These are phyloP conservation scores for Wickerhamomyces bisporus DNA, from an alignment of 805 yeast species.

Conservation along the genomic window DNA sequence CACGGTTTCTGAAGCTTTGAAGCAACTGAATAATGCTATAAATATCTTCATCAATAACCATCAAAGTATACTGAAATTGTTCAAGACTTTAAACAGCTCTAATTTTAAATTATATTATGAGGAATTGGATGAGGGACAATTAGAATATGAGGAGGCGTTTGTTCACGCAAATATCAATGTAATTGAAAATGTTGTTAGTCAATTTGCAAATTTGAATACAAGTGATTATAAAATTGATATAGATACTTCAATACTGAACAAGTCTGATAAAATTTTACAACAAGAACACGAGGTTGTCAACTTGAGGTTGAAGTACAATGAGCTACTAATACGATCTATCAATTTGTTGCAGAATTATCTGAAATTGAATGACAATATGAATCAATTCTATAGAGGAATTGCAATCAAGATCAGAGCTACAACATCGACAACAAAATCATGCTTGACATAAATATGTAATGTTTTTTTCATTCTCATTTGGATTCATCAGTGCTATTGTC, in stretches of 20 bases:
- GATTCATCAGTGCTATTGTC: too few species aligned
- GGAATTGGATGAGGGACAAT: not conserved
- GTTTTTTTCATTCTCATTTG: too few species aligned
- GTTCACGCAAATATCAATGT: not conserved
- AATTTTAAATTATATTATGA: not conserved
- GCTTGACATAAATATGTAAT: too few species aligned
- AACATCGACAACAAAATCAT: not conserved
- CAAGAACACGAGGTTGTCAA: slow-evolving; percentile 3
- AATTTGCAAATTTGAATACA: not conserved
- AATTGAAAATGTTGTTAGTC: not conserved
- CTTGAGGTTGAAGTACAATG: slow-evolving; percentile 18
- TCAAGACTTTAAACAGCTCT: slow-evolving; percentile 1
- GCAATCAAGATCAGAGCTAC: not conserved
- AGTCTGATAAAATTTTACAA: not conserved
- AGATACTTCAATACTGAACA: not conserved
- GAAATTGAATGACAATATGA: slow-evolving; percentile 16
- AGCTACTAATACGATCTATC: slow-evolving; percentile 17
- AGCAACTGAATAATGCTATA: slow-evolving; percentile 1
- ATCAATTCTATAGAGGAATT: slow-evolving; percentile 1
- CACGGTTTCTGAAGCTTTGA: not conserved
- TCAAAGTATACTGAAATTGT: not conserved
- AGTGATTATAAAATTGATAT: not conserved
- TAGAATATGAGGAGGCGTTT: not conserved
- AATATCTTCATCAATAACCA: not conserved
- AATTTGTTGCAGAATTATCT: slow-evolving; percentile 20